Evolutionary conservation across 2,329 filamentous ascomycete species (phyloP), one percentile per base, ranked within the genome.

Genomic region (Balansia obtecta): DNA sequence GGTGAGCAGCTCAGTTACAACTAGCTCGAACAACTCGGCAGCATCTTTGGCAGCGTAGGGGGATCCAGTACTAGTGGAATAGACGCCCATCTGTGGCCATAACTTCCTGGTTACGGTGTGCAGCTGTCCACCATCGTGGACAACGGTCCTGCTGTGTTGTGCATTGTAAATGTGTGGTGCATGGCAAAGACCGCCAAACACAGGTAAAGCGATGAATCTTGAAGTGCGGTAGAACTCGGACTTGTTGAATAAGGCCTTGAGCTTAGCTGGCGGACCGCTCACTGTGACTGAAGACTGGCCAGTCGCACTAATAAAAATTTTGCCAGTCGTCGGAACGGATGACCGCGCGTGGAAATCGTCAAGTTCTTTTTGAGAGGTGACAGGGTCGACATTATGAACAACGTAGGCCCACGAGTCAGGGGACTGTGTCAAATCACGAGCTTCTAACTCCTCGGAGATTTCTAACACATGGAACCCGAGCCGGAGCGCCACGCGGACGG

Each of bases 381-480:
- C 59, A 1, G 57, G 49, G 1, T 55, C 43, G 0, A 71, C 59
- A 40, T 64, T 63, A 3, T 63, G 60, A 1, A 73, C 52, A 1
- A 72, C 68, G 45, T 68, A 70, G 0, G 71, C 70, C 71, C 70
- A 74, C 20, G 57, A 64, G 22, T 69, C 65, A 0, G 55, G 53
- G 7, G 27, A 27, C 1, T 52, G 37, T 3, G 50, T 53, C 18
- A 49, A 15, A 16, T 65, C 62, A 2, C 61, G 64, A 15, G 67
- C 50, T 51, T 76, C 61, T 4, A 77, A 54, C 22, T 68, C 65
- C 37, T 66, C 56, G 0, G 73, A 74, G 1, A 74, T 59, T 2
- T 62, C 59, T n/a, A 66, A 54, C 0, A 76, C 71, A 4, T 65
- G 57, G 2, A 74, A 56, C 1, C 73, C 72, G 3, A 76, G 59